phyloP scores from a whole-genome alignment of 495 filamentous ascomycete species.

The Hamigera avellanea region DNA sequence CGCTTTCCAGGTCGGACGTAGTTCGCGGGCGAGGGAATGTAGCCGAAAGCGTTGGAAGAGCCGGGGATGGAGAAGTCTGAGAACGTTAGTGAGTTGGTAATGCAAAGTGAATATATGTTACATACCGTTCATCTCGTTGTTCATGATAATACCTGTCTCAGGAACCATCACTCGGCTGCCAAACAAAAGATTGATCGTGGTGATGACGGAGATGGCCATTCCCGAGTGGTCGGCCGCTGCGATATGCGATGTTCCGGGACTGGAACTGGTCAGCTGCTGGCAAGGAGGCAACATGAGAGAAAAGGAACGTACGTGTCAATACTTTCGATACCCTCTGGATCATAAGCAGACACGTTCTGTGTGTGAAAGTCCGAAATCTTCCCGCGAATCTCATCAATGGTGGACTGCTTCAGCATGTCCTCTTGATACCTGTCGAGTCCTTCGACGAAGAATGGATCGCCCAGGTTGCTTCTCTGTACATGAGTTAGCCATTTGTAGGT shows the following conservation, averaged over 20 bases:
- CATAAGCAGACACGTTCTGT: conserved; percentile 57
- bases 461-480: conserved; percentile 48
- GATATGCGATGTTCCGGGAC: conserved; percentile 66
- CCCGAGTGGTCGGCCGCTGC: conserved; percentile 57
- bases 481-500: conserved; percentile 1
- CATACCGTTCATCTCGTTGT: conserved; percentile 84
- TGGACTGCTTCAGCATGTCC: conserved; percentile 49
- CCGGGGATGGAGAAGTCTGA: conserved; percentile 66
- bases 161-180: conserved; percentile 68
- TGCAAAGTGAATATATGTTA: neutral
- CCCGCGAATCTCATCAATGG: conserved; percentile 43
- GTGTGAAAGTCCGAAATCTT: conserved; percentile 63
- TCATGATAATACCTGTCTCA: conserved; percentile 77
- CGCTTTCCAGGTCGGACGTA: conserved; percentile 73
- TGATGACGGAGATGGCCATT: conserved; percentile 61
- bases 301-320: conserved; percentile 40
- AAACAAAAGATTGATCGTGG: conserved; percentile 79
- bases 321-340: conserved; percentile 49
- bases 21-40: conserved; percentile 66
- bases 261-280: conserved; percentile 5
- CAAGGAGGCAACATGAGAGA: neutral
- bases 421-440: conserved; percentile 52
- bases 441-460: conserved; percentile 63
- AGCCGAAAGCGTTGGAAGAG: conserved; percentile 68
- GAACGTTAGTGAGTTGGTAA: neutral